phyloP scores from a whole-genome alignment of 495 filamentous ascomycete genomes.

The Penicillium bovifimosum region DNA sequence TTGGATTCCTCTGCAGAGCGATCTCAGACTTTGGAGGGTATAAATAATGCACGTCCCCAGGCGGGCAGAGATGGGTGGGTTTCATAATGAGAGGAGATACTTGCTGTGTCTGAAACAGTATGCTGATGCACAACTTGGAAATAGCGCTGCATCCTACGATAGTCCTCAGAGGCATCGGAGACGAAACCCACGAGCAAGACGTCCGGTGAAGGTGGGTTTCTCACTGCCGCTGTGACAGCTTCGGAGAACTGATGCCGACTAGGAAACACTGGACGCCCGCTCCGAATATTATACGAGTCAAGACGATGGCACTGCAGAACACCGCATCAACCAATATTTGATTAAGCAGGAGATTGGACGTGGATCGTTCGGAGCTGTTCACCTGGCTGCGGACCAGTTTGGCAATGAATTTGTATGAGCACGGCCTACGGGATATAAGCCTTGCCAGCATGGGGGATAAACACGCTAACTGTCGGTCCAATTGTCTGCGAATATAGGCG shows the following conservation, averaged over 20 bases:
- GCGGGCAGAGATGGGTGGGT: constrained; percentile 18
- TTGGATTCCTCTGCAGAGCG: constrained; percentile 16
- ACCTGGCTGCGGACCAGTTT: constrained; percentile 84
- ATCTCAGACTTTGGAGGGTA: constrained; percentile 1
- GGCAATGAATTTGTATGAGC: constrained; percentile 84
- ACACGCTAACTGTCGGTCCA: background rate
- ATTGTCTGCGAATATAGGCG: constrained; percentile 48
- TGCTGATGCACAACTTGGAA: background rate
- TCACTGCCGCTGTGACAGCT: constrained; percentile 10
- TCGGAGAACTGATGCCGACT: constrained; percentile 26
- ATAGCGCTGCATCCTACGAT: constrained; percentile 52
- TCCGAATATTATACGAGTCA: constrained; percentile 84
- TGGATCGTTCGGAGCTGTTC: constrained; percentile 92
- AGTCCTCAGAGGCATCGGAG: constrained; percentile 72
- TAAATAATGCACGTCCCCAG: constrained; percentile 3
- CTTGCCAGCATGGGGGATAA: background rate
- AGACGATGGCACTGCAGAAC: constrained; percentile 70
- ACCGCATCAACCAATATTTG: constrained; percentile 88
- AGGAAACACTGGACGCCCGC: constrained; percentile 89
- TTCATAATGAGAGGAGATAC: background rate
- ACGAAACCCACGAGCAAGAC: constrained; percentile 63
- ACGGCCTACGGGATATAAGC: background rate
- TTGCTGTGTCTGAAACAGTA: background rate
- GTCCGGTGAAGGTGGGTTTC: constrained; percentile 60
- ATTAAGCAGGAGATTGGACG: constrained; percentile 95